Evolutionary conservation across 495 filamentous ascomycete genomes (phyloP), one percentile per base, ranked within the genome.

Genomic region (Lichenothelia convexa): DNA sequence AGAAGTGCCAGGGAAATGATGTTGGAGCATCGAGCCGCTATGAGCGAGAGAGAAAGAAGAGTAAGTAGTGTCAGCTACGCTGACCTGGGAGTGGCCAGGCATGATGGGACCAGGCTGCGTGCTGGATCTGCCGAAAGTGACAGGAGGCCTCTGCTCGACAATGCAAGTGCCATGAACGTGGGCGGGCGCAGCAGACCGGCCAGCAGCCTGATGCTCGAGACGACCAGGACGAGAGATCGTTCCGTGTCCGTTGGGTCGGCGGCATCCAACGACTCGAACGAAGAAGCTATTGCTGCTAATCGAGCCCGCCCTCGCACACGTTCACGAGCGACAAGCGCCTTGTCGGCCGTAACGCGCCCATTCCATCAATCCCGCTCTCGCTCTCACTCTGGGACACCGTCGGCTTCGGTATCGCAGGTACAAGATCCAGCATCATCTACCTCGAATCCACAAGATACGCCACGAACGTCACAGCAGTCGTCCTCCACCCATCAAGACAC

Each of bases 51-150:
- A 5, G 75, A 85, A 19, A 65, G 77, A 19, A 68, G 83, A 5
- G 73, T 93, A 27, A 79, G 80, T 31, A 79, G 71, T 40, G 89
- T 94, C 11, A 74, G 71, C 39, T 97, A 97, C 49, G 83, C 73
- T 4, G 77, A 82, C 7, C 53, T 95, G 8, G 89, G 89, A 21
- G 69, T 91, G 33, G 85, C 81, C 6, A 65, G 84, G 32, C 84
- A 86, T 43, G 89, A 95, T 49, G 89, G 89, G 15, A 81, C 80
- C 0, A 70, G 89, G 11, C 55, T 97, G 36, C 73, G 89, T 27
- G 81, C 81, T 13, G 77, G 75, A 45, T 87, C 80, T 32, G 63
- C 64, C 17, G 83, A 87, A 41, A 81, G 77, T 24, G 80, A 93
- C 48, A 59, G 71, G 11, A 59, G 71, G 11, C 82, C 82, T 2